Base-by-base conservation (phyloP, 2,329 filamentous ascomycete genomes). In the Sodiomyces alkalinus region DNA sequence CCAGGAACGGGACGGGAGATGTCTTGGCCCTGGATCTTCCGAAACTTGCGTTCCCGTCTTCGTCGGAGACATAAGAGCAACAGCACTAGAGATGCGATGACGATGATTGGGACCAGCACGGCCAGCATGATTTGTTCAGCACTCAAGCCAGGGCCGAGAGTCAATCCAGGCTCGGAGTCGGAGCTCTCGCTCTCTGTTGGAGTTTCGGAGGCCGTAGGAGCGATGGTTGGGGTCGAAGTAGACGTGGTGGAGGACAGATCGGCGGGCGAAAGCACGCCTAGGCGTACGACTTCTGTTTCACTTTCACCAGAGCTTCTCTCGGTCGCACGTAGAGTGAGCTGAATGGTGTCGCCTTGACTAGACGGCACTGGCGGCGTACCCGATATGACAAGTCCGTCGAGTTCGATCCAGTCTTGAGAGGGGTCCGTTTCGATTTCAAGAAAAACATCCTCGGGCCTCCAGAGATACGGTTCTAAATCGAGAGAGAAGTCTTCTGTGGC, bases 401-500 rank as follows among this genome's bases (percentile, higher is more conserved):
- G 45, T 3, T 47, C 45, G 4, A 68, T 42, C 64, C 64, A 69
- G 15, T 52, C 39, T 13, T 53, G 39, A 1, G 46, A 36, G 1
- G 57, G 52, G n/a, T 39, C 41, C 1, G 51, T 43, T 6, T 46
- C 41, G 11, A 64, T 40, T 3, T 47, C 43, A 10, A 65, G 27
- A 0, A 49, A 36, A 8, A 56, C 45, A 23, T 57, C 55, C 3
- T 43, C 35, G 3, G 60, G 50, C 11, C 56, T 45, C 24, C 45
- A 44, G 11, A 66, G 49, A 32, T 62, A 58, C 3, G 51, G 38
- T 11, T 47, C 39, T 6, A 69, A 42, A 24, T 63, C 50, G 16
- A 66, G 48, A 2, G 48, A 40, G 27, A 68, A 55, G 6, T 43
- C 39, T 25, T 55, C 43, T 3, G 62, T 62, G 2, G 56, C 46